These are phyloP conservation scores for Metarhizium anisopliae DNA, from an alignment of 2,329 filamentous ascomycete genomes.

Conservation along the genomic window DNA sequence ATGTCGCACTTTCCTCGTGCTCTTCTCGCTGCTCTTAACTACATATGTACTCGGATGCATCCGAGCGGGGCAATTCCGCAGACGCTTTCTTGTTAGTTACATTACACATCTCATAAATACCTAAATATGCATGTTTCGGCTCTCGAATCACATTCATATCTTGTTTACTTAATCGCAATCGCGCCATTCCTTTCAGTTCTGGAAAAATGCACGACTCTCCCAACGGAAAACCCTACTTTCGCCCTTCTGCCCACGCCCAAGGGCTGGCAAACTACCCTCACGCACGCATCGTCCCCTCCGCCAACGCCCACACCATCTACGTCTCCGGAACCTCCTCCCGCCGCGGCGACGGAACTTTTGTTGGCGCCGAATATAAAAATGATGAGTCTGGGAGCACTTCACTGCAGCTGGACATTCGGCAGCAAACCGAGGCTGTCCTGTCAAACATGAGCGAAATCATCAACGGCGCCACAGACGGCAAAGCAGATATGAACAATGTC, in stretches of 20 bases:
- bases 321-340: constrained; percentile 28
- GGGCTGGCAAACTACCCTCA: constrained; percentile 22
- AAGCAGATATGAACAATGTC: constrained; percentile 26
- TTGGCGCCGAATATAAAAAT: constrained; percentile 18
- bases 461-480: constrained; percentile 24
- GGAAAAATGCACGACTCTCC: not conserved
- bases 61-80: not conserved
- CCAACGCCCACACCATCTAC: constrained; percentile 27
- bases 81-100: not conserved
- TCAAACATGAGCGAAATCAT: constrained; percentile 28
- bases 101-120: not conserved
- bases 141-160: not conserved
- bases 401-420: constrained; percentile 22
- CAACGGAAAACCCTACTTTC: not conserved
- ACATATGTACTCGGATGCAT: not conserved
- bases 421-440: constrained; percentile 29
- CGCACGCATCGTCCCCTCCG: constrained; percentile 23
- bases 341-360: constrained; percentile 23
- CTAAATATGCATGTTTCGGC: not conserved
- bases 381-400: constrained; percentile 25
- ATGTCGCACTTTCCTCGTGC: too few relatives aligned
- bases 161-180: not conserved
- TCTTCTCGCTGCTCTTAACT: too few relatives aligned
- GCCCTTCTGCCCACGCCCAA: not conserved
- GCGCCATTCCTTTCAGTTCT: not conserved